These are phyloP conservation scores for Lophium mytilinum DNA, from an alignment of 495 filamentous ascomycete genomes.

Conservation along the genomic window DNA sequence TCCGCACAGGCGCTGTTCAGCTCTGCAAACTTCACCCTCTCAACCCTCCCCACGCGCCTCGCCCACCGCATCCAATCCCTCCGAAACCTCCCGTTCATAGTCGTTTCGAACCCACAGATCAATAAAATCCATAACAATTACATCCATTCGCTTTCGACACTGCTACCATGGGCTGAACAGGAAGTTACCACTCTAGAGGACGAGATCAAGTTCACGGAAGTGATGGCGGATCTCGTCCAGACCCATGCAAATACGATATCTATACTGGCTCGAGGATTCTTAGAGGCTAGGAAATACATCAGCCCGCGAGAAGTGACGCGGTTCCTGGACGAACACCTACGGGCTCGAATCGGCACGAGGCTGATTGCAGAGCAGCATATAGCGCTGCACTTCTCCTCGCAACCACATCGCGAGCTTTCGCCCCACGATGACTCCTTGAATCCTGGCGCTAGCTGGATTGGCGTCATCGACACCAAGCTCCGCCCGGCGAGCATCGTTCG, in stretches of 20 bases:
- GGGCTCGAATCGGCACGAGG: constrained; percentile 87
- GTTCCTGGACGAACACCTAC: constrained; percentile 89
- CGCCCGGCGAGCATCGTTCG: constrained; percentile 73
- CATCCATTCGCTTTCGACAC: constrained; percentile 77
- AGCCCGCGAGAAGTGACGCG: constrained; percentile 67
- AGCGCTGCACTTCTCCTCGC: constrained; percentile 77
- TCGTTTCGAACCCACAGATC: constrained; percentile 91
- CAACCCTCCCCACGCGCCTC: constrained; percentile 83
- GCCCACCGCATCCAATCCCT: constrained; percentile 88
- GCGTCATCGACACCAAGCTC: constrained; percentile 91
- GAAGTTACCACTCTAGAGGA: constrained; percentile 77
- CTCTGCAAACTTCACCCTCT: constrained; percentile 91
- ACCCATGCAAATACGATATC: constrained; percentile 93
- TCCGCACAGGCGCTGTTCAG: constrained; percentile 68
- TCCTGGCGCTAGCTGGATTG: constrained; percentile 63
- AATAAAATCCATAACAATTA: constrained; percentile 92
- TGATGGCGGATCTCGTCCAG: constrained; percentile 85
- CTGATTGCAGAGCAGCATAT: constrained; percentile 96
- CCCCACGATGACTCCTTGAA: constrained; percentile 38
- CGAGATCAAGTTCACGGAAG: constrained; percentile 80
- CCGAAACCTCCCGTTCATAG: constrained; percentile 91
- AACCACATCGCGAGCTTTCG: constrained; percentile 49
- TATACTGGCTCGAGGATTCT: constrained; percentile 81
- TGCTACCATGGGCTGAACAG: constrained; percentile 72
- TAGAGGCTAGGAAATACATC: constrained; percentile 87